These are phyloP conservation scores for Saccharomycopsis olivae DNA, from an alignment of 805 yeast species.

Conservation along the genomic window DNA sequence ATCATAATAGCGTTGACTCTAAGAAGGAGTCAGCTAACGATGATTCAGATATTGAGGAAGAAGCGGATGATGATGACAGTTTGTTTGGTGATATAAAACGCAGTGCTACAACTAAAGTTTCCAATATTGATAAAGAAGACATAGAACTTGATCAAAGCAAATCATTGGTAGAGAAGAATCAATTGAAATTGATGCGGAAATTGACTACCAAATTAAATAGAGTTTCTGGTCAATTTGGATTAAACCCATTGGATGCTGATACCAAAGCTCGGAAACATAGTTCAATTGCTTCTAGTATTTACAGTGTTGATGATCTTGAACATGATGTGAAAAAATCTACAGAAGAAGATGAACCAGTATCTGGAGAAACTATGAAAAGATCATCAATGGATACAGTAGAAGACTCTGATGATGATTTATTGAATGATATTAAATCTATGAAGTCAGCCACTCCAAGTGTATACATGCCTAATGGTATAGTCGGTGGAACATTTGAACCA, in stretches of 20 bases:
- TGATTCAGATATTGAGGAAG: not conserved
- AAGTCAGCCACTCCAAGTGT: conserved; percentile 3
- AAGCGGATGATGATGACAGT: not conserved
- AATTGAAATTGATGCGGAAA: conserved; percentile 16
- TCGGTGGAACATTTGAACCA: not conserved
- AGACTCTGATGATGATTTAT: conserved; percentile 11
- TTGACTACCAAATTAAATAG: conserved; percentile 16
- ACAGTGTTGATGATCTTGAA: conserved; percentile 12
- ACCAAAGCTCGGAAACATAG: conserved; percentile 7
- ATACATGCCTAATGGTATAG: not conserved
- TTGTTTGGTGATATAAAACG: not conserved
- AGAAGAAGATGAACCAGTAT: conserved; percentile 1
- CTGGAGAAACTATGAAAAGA: conserved; percentile 1
- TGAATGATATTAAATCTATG: conserved; percentile 6
- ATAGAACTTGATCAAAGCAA: not conserved
- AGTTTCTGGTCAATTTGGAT: conserved; percentile 17
- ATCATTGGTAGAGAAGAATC: conserved; percentile 12
- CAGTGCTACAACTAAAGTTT: not conserved
- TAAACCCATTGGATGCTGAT: conserved; percentile 8
- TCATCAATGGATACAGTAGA: not conserved
- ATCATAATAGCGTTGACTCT: not conserved
- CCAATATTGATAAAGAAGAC: not conserved
- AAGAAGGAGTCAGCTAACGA: not conserved
- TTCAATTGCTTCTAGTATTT: conserved; percentile 16
- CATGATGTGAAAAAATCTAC: not conserved